Evolutionary conservation across 306 rosid species (phyloP).

Genomic region (Begonia peltatifolia): DNA sequence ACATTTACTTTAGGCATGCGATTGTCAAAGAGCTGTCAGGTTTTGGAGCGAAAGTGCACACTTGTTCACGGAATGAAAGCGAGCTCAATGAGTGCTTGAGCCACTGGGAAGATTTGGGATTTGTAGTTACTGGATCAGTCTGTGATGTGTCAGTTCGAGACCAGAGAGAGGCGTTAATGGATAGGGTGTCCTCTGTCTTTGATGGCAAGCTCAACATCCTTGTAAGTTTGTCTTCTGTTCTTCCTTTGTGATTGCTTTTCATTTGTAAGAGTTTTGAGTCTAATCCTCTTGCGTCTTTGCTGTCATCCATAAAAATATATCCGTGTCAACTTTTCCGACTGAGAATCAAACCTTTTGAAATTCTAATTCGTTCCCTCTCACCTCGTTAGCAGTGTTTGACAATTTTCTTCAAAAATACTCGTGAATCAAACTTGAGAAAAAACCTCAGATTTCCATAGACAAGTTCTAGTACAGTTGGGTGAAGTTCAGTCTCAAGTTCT

Average conservation of each 20-base stretch:
- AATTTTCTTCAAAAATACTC: too few relatives aligned
- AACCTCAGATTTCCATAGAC: too few relatives aligned
- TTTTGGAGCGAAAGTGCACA: slow-evolving; percentile 70
- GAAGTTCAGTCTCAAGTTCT: not conserved
- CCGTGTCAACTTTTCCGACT: not conserved
- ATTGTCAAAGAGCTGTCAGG: slow-evolving; percentile 63
- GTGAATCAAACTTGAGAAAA: too few relatives aligned
- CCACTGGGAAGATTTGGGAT: slow-evolving; percentile 43
- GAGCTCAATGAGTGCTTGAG: slow-evolving; percentile 34
- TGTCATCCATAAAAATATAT: not conserved
- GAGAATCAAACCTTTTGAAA: not conserved
- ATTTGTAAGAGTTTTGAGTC: too few relatives aligned
- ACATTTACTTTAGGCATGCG: slow-evolving; percentile 27
- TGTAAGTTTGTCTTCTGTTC: slow-evolving; percentile 20
- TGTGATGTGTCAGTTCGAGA: slow-evolving; percentile 47
- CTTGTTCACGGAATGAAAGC: slow-evolving; percentile 41
- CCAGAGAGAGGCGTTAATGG: slow-evolving; percentile 47
- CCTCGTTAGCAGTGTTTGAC: too few relatives aligned
- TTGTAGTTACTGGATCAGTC: slow-evolving; percentile 47
- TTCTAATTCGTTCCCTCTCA: too few relatives aligned
- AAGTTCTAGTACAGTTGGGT: not conserved
- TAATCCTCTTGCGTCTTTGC: too few relatives aligned
- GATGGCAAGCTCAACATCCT: slow-evolving; percentile 66
- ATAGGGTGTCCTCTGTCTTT: slow-evolving; percentile 35
- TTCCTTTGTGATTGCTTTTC: slow-evolving; percentile 6